Percentiles rank a stretch among this genome's conserved stretches.
Evolutionary conservation across 2,329 filamentous ascomycete genomes (phyloP).

Genomic region (Scytalidium lignicola): DNA sequence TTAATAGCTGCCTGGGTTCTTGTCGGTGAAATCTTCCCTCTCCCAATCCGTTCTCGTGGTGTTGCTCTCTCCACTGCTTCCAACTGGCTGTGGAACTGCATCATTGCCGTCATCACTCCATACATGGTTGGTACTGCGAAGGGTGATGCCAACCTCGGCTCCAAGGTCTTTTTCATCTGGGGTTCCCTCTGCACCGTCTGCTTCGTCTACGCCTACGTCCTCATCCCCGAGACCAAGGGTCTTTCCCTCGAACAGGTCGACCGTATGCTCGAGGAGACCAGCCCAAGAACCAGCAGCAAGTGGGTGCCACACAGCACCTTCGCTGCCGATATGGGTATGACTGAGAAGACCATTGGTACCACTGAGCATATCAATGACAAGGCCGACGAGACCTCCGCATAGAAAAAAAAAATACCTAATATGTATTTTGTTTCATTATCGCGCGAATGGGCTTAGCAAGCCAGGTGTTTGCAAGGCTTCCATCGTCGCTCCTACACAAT

Average conservation of each 20-base stretch:
- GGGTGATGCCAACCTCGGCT: slow-evolving; percentile 34
- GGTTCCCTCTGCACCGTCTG: slow-evolving; percentile 50
- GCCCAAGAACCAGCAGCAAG: slow-evolving; percentile 31
- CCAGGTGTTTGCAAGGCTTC: too few species aligned
- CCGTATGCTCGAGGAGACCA: slow-evolving; percentile 49
- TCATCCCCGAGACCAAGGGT: slow-evolving; percentile 71
- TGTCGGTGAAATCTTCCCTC: slow-evolving; percentile 86
- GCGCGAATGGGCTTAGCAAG: too few species aligned
- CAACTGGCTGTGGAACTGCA: slow-evolving; percentile 90
- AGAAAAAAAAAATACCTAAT: neutral
- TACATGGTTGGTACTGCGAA: slow-evolving; percentile 60
- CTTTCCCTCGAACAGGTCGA: slow-evolving; percentile 70
- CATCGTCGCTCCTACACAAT: too few species aligned
- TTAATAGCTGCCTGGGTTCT: slow-evolving; percentile 60
- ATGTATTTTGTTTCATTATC: neutral
- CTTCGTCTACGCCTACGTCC: slow-evolving; percentile 51
- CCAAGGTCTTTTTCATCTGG: slow-evolving; percentile 50
- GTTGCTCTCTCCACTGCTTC: slow-evolving; percentile 81
- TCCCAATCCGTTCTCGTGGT: slow-evolving; percentile 83
- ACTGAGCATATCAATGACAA: neutral
- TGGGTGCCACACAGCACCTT: slow-evolving; percentile 25
- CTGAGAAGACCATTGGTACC: neutral
- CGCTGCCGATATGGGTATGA: slow-evolving; percentile 16
- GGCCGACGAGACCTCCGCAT: too few species aligned
- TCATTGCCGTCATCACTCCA: slow-evolving; percentile 65